A percentile compares a stretch with the other conserved stretches of the same genome.
Evolutionary conservation across 352 stramenopile genomes (phyloP).

Genomic region (Phytophthora melonis): DNA sequence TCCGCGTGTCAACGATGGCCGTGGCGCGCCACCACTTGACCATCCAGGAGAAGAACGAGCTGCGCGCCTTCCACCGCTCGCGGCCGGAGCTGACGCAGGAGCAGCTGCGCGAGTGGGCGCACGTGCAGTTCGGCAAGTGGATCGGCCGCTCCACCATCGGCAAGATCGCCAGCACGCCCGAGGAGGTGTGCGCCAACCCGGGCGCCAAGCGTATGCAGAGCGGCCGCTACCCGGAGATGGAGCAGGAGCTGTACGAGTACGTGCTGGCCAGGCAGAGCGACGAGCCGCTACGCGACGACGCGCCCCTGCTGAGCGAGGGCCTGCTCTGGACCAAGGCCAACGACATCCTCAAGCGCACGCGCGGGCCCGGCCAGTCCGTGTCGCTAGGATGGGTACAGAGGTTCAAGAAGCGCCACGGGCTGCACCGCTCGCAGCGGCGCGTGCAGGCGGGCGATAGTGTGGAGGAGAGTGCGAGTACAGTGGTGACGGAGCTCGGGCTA

Average conservation of each 20-base stretch:
- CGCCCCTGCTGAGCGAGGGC: conserved; percentile 32
- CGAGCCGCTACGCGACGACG: conserved; percentile 3
- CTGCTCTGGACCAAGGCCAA: conserved; percentile 47
- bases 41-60: conserved; percentile 51
- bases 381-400: conserved; percentile 48
- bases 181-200: conserved; percentile 42
- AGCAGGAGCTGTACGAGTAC: conserved; percentile 32
- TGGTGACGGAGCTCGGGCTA: not conserved
- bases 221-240: conserved; percentile 50
- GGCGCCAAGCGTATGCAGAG: conserved; percentile 43
- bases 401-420: conserved; percentile 49
- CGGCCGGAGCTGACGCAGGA: conserved; percentile 46
- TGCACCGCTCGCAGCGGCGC: conserved; percentile 36
- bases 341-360: conserved; percentile 39
- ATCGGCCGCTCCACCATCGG: conserved; percentile 51
- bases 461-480: no score
- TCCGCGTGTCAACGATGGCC: not conserved
- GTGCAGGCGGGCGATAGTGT: not conserved
- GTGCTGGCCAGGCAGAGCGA: conserved; percentile 23
- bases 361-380: conserved; percentile 28
- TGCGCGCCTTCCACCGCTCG: conserved; percentile 36
- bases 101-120: conserved; percentile 49
- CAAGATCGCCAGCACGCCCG: conserved; percentile 38
- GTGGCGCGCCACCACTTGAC: conserved; percentile 45
- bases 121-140: conserved; percentile 45